A percentile compares a stretch with the other conserved stretches of the same genome.
These are phyloP conservation scores for Venturia effusa DNA, from an alignment of 2,329 filamentous ascomycete species.

Conservation along the genomic window DNA sequence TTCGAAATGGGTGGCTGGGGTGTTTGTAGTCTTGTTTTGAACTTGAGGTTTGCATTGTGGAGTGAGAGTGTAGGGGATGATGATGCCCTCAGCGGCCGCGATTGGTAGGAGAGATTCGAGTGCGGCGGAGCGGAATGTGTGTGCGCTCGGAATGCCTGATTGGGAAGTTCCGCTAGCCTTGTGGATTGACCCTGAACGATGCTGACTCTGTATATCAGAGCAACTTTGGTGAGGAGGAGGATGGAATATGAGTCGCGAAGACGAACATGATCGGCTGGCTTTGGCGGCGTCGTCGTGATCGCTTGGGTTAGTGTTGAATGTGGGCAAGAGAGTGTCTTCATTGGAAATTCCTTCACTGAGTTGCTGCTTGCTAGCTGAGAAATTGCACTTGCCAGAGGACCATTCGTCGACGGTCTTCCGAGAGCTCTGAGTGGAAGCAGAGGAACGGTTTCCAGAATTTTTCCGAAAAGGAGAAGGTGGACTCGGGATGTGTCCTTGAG, in stretches of 20 bases:
- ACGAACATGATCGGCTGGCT: neutral
- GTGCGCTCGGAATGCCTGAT: neutral
- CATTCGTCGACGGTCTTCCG: neutral
- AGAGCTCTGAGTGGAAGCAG: neutral
- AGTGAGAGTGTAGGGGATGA: neutral
- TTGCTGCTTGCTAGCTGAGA: neutral
- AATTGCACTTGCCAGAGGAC: neutral
- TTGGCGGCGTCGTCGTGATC: neutral
- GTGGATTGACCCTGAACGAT: neutral
- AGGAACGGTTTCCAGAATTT: neutral
- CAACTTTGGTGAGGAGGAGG: neutral
- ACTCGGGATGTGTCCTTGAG: neutral
- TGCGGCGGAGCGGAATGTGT: conserved; percentile 20
- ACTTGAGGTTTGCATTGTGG: neutral
- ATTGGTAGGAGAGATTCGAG: conserved; percentile 26
- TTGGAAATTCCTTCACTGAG: neutral
- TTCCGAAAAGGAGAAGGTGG: neutral
- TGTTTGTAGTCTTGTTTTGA: neutral
- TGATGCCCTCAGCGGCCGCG: conserved; percentile 25
- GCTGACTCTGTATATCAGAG: neutral
- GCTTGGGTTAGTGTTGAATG: neutral
- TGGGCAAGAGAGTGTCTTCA: neutral
- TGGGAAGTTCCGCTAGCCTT: neutral
- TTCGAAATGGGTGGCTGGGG: neutral
- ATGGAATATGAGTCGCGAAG: neutral